These are phyloP conservation scores for Camelina hispida DNA, from an alignment of 345 rosid species.

Conservation along the genomic window DNA sequence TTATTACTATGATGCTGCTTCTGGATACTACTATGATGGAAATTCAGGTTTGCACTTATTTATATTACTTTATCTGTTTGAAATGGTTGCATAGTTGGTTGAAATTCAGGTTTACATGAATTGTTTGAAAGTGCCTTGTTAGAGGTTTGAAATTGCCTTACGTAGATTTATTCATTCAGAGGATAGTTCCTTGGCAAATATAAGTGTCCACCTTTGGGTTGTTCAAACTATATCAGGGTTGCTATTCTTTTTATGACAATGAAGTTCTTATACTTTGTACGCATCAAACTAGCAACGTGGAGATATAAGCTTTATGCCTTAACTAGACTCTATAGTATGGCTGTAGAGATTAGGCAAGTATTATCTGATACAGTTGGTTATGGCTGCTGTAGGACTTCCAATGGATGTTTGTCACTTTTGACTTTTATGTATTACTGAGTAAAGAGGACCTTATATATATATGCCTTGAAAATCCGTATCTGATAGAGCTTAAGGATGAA, in stretches of 20 bases:
- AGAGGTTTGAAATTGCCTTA: background rate
- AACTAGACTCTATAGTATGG: background rate
- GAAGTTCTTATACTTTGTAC: background rate
- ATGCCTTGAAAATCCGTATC: background rate
- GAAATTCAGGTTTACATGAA: too few species aligned
- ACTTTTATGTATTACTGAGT: background rate
- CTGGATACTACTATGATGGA: conserved; percentile 98
- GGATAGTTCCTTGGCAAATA: conserved; percentile 4
- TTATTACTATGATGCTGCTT: conserved; percentile 96
- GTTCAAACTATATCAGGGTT: conserved; percentile 6
- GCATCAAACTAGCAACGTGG: background rate
- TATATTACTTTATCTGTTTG: conserved; percentile 8
- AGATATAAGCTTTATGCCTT: background rate
- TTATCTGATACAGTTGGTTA: background rate
- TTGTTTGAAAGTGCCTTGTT: background rate
- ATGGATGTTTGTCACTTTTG: conserved; percentile 4
- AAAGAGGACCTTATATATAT: conserved; percentile 2
- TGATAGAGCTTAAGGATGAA: background rate
- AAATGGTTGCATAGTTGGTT: conserved; percentile 12
- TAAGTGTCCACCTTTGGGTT: conserved; percentile 15
- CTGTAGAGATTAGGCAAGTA: background rate
- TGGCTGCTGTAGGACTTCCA: conserved; percentile 12
- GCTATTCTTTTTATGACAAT: conserved; percentile 4
- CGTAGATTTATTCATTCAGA: conserved; percentile 3
- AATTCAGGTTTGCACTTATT: conserved; percentile 68